Conservation (phyloP, 441 rosid species). For the Cnidoscolus chayamansa region DNA sequence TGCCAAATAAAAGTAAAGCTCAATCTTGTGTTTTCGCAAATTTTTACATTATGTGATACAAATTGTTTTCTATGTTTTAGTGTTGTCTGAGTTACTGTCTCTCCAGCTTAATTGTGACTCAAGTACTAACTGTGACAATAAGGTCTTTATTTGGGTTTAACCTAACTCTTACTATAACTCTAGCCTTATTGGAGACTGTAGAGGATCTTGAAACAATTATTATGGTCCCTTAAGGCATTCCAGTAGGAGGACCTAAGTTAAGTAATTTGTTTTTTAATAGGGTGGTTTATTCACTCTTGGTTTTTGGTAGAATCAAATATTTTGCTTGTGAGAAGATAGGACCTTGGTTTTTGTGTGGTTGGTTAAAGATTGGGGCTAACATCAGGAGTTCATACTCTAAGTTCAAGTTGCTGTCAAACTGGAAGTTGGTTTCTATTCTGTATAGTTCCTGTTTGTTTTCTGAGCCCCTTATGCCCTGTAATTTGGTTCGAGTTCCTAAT, state of each 20-base stretch:
- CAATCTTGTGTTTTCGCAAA: neutral
- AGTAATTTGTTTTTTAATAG: neutral
- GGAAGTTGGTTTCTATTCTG: neutral
- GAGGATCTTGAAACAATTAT: neutral
- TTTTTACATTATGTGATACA: neutral
- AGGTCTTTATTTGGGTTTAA: neutral
- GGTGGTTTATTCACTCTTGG: neutral
- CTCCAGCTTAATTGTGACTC: neutral
- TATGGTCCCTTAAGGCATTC: neutral
- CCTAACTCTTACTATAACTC: neutral
- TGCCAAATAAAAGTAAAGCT: neutral
- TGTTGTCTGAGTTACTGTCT: neutral
- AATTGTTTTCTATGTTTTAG: neutral
- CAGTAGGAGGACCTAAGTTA: neutral
- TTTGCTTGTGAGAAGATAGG: neutral
- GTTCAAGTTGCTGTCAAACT: neutral
- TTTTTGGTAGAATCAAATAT: neutral
- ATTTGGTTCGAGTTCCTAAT: neutral
- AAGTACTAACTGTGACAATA: no score
- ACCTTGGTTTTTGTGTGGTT: slow-evolving; percentile 12
- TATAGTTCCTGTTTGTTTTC: neutral
- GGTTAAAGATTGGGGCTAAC: neutral
- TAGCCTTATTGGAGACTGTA: neutral
- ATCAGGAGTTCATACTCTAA: neutral
- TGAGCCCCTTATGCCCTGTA: neutral